A percentile compares a stretch with the other conserved stretches of the same genome.
These are phyloP conservation scores for Aspergillus tanneri DNA, from an alignment of 2,329 filamentous ascomycete species.

Conservation along the genomic window DNA sequence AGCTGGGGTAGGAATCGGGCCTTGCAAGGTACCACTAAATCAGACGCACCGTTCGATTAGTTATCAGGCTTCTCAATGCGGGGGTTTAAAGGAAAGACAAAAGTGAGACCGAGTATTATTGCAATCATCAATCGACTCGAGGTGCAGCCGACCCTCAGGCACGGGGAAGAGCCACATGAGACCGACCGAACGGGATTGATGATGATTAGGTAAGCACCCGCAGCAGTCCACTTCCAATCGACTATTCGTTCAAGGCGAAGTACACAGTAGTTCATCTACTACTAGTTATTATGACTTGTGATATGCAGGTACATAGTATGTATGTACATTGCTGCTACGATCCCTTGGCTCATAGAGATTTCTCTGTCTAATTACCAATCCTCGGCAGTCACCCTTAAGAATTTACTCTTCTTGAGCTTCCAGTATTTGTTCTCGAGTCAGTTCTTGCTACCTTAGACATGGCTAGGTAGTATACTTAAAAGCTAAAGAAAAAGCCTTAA, in stretches of 20 bases:
- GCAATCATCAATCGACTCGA: slow-evolving; percentile 4
- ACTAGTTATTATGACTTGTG: not conserved
- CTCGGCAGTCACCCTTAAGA: no score
- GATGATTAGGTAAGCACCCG: slow-evolving; percentile 31
- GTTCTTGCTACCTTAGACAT: no score
- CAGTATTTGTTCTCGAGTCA: no score
- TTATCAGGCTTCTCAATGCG: not conserved
- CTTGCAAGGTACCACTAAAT: not conserved
- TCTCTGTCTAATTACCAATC: no score
- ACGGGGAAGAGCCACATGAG: slow-evolving; percentile 37
- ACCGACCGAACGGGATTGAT: slow-evolving; percentile 22
- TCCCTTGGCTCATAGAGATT: no score
- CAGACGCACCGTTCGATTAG: not conserved
- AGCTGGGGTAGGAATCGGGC: slow-evolving; percentile 7
- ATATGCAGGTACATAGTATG: slow-evolving; percentile 5
- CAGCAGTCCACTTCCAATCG: slow-evolving; percentile 5
- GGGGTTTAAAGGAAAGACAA: slow-evolving; percentile 2
- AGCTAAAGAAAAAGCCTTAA: no score
- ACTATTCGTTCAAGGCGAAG: not conserved
- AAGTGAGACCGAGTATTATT: slow-evolving; percentile 3
- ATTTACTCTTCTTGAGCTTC: no score
- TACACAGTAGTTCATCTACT: not conserved
- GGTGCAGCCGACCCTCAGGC: slow-evolving; percentile 15
- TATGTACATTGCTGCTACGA: not conserved
- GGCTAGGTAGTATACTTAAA: no score